Conservation (phyloP, 225 moss, liverwort and hornwort genomes). For the Straminergon stramineum region DNA sequence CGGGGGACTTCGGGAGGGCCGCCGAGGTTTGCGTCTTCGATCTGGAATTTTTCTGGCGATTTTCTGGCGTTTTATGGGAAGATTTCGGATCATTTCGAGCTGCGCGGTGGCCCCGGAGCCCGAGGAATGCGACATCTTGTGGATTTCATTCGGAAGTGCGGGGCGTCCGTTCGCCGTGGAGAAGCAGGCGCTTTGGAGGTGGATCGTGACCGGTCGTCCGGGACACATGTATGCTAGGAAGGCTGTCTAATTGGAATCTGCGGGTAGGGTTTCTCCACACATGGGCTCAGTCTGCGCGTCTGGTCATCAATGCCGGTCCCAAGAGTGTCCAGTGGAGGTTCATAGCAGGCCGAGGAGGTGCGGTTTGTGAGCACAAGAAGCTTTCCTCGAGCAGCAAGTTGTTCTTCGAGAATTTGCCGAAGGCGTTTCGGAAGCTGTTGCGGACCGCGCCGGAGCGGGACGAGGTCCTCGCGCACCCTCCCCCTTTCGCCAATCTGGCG, state of each 20-base stretch:
- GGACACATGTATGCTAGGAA: constrained; percentile 37
- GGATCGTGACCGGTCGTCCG: background rate
- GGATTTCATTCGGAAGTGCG: background rate
- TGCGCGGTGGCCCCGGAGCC: background rate
- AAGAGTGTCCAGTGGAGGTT: constrained; percentile 5
- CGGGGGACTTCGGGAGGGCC: background rate
- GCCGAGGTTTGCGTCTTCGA: background rate
- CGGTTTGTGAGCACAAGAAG: constrained; percentile 25
- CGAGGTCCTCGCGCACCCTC: constrained; percentile 17
- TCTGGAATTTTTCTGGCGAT: background rate
- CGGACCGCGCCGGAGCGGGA: constrained; percentile 14
- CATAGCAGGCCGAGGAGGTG: constrained; percentile 16
- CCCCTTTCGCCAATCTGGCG: constrained; percentile 96
- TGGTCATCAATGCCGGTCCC: constrained; percentile 27
- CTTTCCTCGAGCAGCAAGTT: background rate
- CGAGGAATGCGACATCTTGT: background rate
- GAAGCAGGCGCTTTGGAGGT: background rate
- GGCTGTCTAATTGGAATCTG: constrained; percentile 34
- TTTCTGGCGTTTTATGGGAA: background rate
- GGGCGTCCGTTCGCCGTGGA: background rate
- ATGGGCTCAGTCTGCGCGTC: constrained; percentile 34
- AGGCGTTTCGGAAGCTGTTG: constrained; percentile 12
- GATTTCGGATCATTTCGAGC: background rate
- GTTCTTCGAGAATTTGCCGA: constrained; percentile 15
- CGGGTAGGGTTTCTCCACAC: constrained; percentile 33